Evolutionary conservation across 179 eudicot genomes (phyloP), one percentile per base, ranked within the genome.

Genomic region (Spergularia azorica): DNA sequence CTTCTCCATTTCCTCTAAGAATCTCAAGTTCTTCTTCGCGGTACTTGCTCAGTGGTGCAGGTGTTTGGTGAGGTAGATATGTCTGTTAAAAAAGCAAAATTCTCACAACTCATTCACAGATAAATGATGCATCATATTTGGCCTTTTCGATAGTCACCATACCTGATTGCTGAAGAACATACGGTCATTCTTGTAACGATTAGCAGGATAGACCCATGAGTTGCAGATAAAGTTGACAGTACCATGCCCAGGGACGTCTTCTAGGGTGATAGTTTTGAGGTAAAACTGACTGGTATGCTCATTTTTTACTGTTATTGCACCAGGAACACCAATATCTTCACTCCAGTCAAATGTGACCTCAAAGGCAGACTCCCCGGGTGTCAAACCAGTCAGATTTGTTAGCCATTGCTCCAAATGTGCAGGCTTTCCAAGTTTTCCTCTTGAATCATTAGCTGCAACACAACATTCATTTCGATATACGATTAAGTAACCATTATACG

Each of bases 31-130:
- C 98, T 67, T 90, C 91, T 72, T 91, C 87, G 71, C 97, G 84
- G 16, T 85, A 88, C 32, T 67, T 63, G 10, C 51, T 71, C 2
- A 95, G 84, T 9, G 90, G 75, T 10, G 17, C 83, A 0, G 98
- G 98, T 9, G 98, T 94, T 80, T 87, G 79, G 43, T 82, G 55
- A 41, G 97, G 97, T 56, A 89, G 89, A 68, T 88, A 94, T 1
- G 89, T 77, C 98, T 94, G 79, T 1, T 36, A 2, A 3, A 36
- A 36, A 36, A 36, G 39, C 39, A 36, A 36, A 36, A 36, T 2
- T 36, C 2, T 36, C 52, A 8, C 36, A 2, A 69, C 32, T 54
- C 73, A 26, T 16, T 17, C 1, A 11, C 16, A 17, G 43, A 36
- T 14, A 36, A 36, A 36, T 14, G 2, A 7, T 51, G 4, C 55